Conservation (phyloP, 2,329 filamentous ascomycete genomes). For the Trichoderma arundinaceum region DNA sequence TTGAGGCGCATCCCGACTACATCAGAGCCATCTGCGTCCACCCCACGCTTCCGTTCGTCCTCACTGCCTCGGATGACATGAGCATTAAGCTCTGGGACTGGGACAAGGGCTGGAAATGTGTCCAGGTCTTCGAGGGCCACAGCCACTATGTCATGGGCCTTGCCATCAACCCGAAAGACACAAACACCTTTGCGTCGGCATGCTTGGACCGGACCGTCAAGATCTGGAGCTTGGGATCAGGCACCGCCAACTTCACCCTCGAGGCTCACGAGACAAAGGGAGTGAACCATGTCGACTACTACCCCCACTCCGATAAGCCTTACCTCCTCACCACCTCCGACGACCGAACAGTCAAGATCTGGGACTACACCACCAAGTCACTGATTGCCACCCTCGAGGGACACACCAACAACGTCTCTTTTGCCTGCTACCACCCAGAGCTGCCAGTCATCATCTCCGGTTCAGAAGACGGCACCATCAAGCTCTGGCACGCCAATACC, state of each 20-base stretch:
- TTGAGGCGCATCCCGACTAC: constrained; percentile 97
- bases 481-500: constrained; percentile 98
- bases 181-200: constrained; percentile 87
- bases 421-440: constrained; percentile 97
- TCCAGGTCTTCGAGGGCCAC: constrained; percentile 95
- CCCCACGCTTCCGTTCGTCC: constrained; percentile 90
- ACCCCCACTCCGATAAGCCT: constrained; percentile 73
- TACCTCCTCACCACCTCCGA: constrained; percentile 97
- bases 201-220: constrained; percentile 97
- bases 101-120: constrained; percentile 98
- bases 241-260: constrained; percentile 94
- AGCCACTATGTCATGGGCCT: constrained; percentile 96
- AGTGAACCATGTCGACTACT: constrained; percentile 96
- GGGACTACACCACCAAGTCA: constrained; percentile 99
- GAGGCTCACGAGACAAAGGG: constrained; percentile 97
- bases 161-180: constrained; percentile 97
- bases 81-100: constrained; percentile 99
- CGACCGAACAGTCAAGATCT: constrained; percentile 95
- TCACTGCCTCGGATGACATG: constrained; percentile 98
- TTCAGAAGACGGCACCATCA: constrained; percentile 95
- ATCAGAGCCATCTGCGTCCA: constrained; percentile 97
- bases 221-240: constrained; percentile 94
- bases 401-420: constrained; percentile 97
- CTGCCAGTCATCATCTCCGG: constrained; percentile 96
- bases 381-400: constrained; percentile 95